Evolutionary conservation across 1,139 yeast genomes (phyloP).

Genomic region (Taphrina communis): DNA sequence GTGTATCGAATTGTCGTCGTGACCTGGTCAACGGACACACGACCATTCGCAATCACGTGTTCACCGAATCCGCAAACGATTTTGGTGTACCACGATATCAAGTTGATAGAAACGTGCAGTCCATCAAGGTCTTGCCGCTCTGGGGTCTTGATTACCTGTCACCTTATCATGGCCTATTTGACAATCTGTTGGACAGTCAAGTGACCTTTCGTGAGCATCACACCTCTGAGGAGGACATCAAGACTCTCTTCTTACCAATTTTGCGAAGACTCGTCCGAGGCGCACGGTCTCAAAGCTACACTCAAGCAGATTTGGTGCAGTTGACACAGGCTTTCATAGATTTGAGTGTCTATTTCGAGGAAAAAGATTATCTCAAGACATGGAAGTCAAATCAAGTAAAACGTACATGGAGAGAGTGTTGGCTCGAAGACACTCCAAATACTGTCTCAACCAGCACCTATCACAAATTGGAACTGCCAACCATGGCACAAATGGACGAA

Average conservation of each 20-base stretch:
- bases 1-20: slow-evolving; percentile 33
- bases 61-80: slow-evolving; percentile 30
- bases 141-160: slow-evolving; percentile 30
- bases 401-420: slow-evolving; percentile 20
- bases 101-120: slow-evolving; percentile 21
- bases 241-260: slow-evolving; percentile 11
- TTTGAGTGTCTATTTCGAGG: slow-evolving; percentile 27
- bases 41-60: slow-evolving; percentile 29
- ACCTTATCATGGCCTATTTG: slow-evolving; percentile 28
- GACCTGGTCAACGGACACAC: slow-evolving; percentile 26
- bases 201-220: slow-evolving; percentile 25
- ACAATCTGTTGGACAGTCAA: slow-evolving; percentile 20
- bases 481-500: slow-evolving; percentile 32
- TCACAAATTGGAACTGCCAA: slow-evolving; percentile 21
- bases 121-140: slow-evolving; percentile 23
- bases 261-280: slow-evolving; percentile 17
- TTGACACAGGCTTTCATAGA: slow-evolving; percentile 20
- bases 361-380: slow-evolving; percentile 27
- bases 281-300: slow-evolving; percentile 21
- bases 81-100: slow-evolving; percentile 32
- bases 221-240: slow-evolving; percentile 18
- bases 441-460: slow-evolving; percentile 23
- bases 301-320: slow-evolving; percentile 8
- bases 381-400: slow-evolving; percentile 30
- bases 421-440: slow-evolving; percentile 27